Conservation (phyloP, 768 basidiomycete species). For the Boletus patriciae region DNA sequence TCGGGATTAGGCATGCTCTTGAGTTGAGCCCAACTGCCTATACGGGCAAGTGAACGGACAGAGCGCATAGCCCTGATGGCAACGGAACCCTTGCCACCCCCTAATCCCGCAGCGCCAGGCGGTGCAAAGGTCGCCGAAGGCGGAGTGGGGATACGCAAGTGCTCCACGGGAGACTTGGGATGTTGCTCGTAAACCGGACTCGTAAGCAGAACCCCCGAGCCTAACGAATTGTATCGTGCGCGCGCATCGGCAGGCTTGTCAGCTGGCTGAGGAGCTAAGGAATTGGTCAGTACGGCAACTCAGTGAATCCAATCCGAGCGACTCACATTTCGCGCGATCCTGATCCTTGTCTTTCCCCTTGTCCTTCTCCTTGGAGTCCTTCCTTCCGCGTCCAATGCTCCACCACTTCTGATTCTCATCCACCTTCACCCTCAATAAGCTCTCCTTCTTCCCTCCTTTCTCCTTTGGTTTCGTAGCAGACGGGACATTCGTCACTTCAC, state of each 20-base stretch:
- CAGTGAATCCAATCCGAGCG: neutral
- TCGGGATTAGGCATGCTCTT: conserved; percentile 39
- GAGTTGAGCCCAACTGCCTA: conserved; percentile 71
- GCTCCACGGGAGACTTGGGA: conserved; percentile 12
- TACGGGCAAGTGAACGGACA: conserved; percentile 67
- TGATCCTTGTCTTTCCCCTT: conserved; percentile 39
- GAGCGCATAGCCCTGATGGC: conserved; percentile 78
- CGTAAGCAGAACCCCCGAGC: conserved; percentile 40
- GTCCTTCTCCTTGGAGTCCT: conserved; percentile 67
- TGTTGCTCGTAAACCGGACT: conserved; percentile 18
- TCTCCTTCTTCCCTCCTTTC: conserved; percentile 37
- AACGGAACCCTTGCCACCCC: conserved; percentile 54
- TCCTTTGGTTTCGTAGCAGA: conserved; percentile 30
- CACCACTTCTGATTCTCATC: conserved; percentile 72
- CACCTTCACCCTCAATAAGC: conserved; percentile 39
- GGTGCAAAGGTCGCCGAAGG: conserved; percentile 37
- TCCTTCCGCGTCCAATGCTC: conserved; percentile 74
- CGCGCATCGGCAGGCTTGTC: conserved; percentile 35
- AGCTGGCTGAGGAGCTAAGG: conserved; percentile 49
- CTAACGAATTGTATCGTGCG: conserved; percentile 66
- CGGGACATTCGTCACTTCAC: conserved; percentile 61
- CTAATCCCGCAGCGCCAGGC: conserved; percentile 27
- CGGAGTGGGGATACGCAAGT: conserved; percentile 22
- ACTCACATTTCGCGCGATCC: conserved; percentile 39
- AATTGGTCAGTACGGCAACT: conserved; percentile 4